Evolutionary conservation across 139 green algal genomes (phyloP), one percentile per base, ranked within the genome.

Genomic region (Nannochloris sp.): DNA sequence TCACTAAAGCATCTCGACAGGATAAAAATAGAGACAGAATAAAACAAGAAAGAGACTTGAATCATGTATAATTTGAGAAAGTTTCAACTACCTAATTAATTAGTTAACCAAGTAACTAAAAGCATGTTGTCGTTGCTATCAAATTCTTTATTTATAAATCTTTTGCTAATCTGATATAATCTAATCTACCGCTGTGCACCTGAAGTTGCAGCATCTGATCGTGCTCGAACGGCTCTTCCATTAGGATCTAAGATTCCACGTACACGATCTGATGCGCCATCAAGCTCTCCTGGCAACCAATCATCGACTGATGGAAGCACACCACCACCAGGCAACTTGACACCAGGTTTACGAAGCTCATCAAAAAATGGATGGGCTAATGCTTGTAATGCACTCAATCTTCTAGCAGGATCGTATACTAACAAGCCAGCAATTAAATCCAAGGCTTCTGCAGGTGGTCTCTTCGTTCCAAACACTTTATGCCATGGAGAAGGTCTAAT

Each of bases 351-450:
- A 30, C 91, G 75, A 60, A 98, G 74, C 78, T 97, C 91, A 56
- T 98, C 92, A 63, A 98, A 98, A 77, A 96, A 98, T 9, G 89
- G 76, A 79, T 98, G 92, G 4, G 82, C 80, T 77, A 96, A 84
- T 13, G 86, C 85, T 47, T 89, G 64, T 4, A 91, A 36, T 4
- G 87, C 84, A 0, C 65, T 86, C 69, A 84, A 72, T 14, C 93
- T 82, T 65, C 86, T 75, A 42, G 83, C 71, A 15, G 91, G 92
- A 29, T 81, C 82, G 74, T 99, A 97, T 76, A 95, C 85, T 59
- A 98, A 85, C 81, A 98, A 71, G 67, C 87, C 89, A 14, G 44
- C 3, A 44, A 78, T 46, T 47, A 78, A 44, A 33, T 98, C 93
- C 0, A 99, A 76, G 14, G 93, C 93, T 38, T 97, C 90, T 19